phyloP scores from a whole-genome alignment of 2,329 filamentous ascomycete genomes.

The Aspergillus ustus region DNA sequence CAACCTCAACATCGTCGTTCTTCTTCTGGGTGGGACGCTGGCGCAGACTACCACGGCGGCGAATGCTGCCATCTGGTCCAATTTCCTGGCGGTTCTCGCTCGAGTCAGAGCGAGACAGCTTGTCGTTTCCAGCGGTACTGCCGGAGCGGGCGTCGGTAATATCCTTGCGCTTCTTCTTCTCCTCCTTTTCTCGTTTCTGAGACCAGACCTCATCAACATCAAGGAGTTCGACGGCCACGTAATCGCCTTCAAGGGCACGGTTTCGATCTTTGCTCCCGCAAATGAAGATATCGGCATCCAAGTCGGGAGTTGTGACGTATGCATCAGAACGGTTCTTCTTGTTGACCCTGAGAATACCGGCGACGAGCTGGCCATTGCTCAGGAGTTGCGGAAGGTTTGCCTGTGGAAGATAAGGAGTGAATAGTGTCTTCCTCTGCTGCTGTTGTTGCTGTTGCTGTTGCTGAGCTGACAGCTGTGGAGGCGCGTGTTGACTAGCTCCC shows the following conservation, averaged over 20 bases:
- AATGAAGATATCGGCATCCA: constrained; percentile 99
- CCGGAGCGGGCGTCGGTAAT: constrained; percentile 88
- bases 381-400: constrained; percentile 89
- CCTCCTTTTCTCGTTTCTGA: constrained; percentile 98
- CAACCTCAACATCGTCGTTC: constrained; percentile 98
- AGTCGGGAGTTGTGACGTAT: constrained; percentile 91
- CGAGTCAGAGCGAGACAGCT: constrained; percentile 61
- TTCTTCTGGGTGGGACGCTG: constrained; percentile 99
- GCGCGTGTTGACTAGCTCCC: constrained; percentile 72
- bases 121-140: constrained; percentile 72
- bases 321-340: constrained; percentile 99
- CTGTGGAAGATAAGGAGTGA: constrained; percentile 96
- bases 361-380: constrained; percentile 89
- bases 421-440: constrained; percentile 96
- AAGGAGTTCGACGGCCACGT: constrained; percentile 92
- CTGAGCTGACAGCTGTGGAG: constrained; percentile 61
- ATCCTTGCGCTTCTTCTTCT: constrained; percentile 99
- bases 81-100: constrained; percentile 65
- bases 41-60: constrained; percentile 89
- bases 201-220: constrained; percentile 98
- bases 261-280: constrained; percentile 99
- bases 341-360: constrained; percentile 95
- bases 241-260: constrained; percentile 91
- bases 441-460: constrained; percentile 76
- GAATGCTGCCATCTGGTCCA: constrained; percentile 79